Evolutionary conservation across 2,329 filamentous ascomycete species (phyloP).

Genomic region (Colletotrichum sp.): DNA sequence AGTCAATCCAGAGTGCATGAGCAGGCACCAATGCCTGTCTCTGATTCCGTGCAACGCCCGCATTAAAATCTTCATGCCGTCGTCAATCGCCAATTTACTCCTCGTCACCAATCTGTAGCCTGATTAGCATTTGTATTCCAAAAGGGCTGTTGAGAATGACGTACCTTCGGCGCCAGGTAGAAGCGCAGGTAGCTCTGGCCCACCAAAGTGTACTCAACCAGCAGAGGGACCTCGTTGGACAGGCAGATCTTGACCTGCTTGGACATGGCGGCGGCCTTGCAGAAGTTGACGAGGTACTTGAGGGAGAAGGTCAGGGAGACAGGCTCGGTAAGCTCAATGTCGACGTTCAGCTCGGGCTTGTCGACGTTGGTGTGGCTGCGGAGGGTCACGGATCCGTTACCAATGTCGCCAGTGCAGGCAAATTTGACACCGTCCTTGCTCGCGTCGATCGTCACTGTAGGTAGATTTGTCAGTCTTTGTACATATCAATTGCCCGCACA

Average conservation of each 20-base stretch:
- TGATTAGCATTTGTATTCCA: not conserved
- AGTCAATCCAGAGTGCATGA: slow-evolving; percentile 19
- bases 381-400: slow-evolving; percentile 91
- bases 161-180: slow-evolving; percentile 97
- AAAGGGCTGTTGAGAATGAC: not conserved
- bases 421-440: slow-evolving; percentile 98
- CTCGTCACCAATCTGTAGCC: slow-evolving; percentile 41
- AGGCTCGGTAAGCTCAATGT: slow-evolving; percentile 90
- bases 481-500: not conserved
- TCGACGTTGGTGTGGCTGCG: slow-evolving; percentile 89
- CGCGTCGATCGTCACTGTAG: slow-evolving; percentile 88
- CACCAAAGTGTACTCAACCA: slow-evolving; percentile 87
- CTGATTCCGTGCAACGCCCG: slow-evolving; percentile 20
- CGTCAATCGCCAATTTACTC: slow-evolving; percentile 31
- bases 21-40: slow-evolving; percentile 7
- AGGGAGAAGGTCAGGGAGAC: slow-evolving; percentile 96
- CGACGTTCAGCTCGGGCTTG: slow-evolving; percentile 83
- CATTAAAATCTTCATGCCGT: slow-evolving; percentile 8
- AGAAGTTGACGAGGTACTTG: slow-evolving; percentile 99
- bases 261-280: slow-evolving; percentile 91
- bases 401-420: slow-evolving; percentile 90
- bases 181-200: slow-evolving; percentile 92
- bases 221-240: slow-evolving; percentile 92
- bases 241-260: slow-evolving; percentile 87
- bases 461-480: slow-evolving; percentile 25